These are phyloP conservation scores for Vigna unguiculata DNA, from an alignment of 306 rosid species.

Conservation along the genomic window DNA sequence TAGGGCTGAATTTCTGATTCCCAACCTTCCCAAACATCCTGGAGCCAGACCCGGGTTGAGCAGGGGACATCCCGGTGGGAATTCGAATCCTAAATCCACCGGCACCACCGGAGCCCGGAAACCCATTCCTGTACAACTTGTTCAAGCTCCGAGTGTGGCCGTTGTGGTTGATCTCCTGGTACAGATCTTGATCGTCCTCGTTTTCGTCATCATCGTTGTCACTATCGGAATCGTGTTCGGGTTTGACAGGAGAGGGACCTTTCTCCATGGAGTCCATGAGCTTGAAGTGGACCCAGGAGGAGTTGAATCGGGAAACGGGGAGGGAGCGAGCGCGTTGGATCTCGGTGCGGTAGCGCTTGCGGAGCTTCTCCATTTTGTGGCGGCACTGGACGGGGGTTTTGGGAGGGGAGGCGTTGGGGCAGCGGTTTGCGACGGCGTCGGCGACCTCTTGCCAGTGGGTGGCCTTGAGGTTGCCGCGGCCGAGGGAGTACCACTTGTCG, in stretches of 20 bases:
- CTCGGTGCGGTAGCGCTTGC: conserved; percentile 96
- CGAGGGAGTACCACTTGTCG: conserved; percentile 96
- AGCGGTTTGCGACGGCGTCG: conserved; percentile 67
- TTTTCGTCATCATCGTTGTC: conserved; percentile 57
- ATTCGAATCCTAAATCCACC: conserved; percentile 79
- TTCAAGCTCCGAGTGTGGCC: conserved; percentile 59
- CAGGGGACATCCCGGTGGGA: conserved; percentile 72
- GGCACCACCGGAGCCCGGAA: conserved; percentile 47
- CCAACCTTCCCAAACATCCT: conserved; percentile 50
- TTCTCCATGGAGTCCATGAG: conserved; percentile 98
- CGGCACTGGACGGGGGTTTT: conserved; percentile 99
- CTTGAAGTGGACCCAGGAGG: conserved; percentile 93
- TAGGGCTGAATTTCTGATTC: conserved; percentile 62
- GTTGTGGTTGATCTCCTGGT: conserved; percentile 61
- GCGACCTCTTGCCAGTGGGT: conserved; percentile 99
- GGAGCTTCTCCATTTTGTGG: conserved; percentile 98
- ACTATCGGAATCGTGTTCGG: conserved; percentile 61
- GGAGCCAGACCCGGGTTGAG: conserved; percentile 74
- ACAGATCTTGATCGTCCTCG: conserved; percentile 68
- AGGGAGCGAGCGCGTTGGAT: conserved; percentile 82
- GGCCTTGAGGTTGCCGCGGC: conserved; percentile 93
- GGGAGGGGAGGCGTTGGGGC: conserved; percentile 81
- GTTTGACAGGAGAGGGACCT: conserved; percentile 64
- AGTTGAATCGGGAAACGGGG: conserved; percentile 71
- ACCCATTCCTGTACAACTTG: conserved; percentile 64